Evolutionary conservation across 108 stramenopile genomes (phyloP), one percentile per base, ranked within the genome.

Genomic region (Skeletonema tropicum): DNA sequence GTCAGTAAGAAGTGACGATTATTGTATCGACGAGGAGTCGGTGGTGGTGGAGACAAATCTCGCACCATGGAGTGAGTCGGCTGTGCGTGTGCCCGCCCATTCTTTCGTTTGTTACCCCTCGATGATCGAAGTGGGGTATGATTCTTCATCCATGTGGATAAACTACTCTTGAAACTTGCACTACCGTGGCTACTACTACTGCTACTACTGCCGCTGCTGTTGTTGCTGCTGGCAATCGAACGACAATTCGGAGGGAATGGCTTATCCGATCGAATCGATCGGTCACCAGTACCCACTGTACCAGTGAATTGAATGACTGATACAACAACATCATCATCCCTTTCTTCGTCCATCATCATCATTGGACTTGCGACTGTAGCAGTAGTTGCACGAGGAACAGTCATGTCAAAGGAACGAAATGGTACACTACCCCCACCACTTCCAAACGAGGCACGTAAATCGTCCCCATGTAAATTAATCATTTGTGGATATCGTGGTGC

Each of bases 231-330:
- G 17, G 5, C 59, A 57, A 60, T 36, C 15, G 15, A 3, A 58
- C 70, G 70, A 42, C 70, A 71, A n/a, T 60, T 35, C 10, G 70
- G 59, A 10, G 87, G 81, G 13, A 89, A 63, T 11, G 90, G 90
- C 52, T 45, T 67, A 82, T 91, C 80, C 26, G 87, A 73, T 32
- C 87, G 83, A 69, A 91, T 75, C 64, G 85, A 89, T 14, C 90
- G 87, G 69, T 91, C 88, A 17, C 90, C 90, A 23, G 57, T 72
- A 7, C 90, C 90, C 23, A 88, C 80, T n/a, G 32, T 41, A n/a
- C 87, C 88, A 15, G 74, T 79, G 63, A 79, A 89, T 32, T 82
- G 88, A 66, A 91, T 52, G 17, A 82, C 29, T 33, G 75, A 57
- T 38, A 75, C 21, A 23, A 6, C 35, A n/a, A 26, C 31, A 30